Evolutionary conservation across 176 grass and related monocot species (phyloP), one percentile per base, ranked within the genome.

Genomic region (Eragrostis curvula): DNA sequence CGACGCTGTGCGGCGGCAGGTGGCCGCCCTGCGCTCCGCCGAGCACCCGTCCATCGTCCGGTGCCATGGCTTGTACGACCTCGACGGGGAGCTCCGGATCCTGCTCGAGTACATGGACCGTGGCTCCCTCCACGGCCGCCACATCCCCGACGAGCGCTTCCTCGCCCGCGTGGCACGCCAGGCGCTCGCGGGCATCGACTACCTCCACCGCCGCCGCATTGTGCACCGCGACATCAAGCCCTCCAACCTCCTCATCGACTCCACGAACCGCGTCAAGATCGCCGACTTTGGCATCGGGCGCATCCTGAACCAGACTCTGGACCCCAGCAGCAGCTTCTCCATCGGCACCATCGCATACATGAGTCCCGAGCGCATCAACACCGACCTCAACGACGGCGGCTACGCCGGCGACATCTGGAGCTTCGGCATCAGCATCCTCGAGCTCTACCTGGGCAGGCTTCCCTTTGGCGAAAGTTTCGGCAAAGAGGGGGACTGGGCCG

Each of bases 201-300:
- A 95, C 79, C 95, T 98, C 81, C 95, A 98, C 84, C 78, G 86
- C 32, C 79, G 75, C 73, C 90, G 69, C 86, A 98, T 98, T 84
- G 95, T 98, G 70, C 95, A 98, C 92, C 88, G 90, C 36, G 96
- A 95, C 79, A 98, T 95, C 85, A 98, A 93, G 88, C 92, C 96
- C 1, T 95, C 90, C 42, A 93, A 95, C 79, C 90, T 98, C 29
- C 89, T 98, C 81, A 95, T 93, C 83, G 83, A 98, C 81, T 43
- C 88, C 16, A 62, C 66, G 42, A 74, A 78, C 18, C 84, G 88
- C 9, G 81, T 95, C 60, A 98, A 98, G 92, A 98, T 98, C 78
- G 90, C 96, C 0, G 90, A 98, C 83, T 98, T 98, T 32, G 96
- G 88, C 9, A 79, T 98, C 0, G 91, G 90, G 0, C 67, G 90